Percentiles rank a stretch among this genome's conserved stretches.
Evolutionary conservation across 208 protist species (phyloP).

Genomic region (Acanthamoeba sp.): DNA sequence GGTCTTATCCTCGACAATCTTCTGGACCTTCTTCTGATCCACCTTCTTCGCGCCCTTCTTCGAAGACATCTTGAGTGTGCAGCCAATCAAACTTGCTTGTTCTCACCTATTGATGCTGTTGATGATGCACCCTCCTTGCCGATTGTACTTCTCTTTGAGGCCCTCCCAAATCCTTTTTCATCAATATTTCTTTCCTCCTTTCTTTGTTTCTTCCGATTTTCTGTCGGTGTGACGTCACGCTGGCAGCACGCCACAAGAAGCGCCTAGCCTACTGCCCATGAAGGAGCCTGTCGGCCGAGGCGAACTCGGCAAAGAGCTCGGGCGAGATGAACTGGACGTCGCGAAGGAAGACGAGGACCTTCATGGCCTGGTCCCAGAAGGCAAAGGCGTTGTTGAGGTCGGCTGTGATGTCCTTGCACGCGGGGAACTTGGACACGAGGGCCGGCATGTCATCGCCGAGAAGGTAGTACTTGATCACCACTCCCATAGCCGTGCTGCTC

Average conservation of each 20-base stretch:
- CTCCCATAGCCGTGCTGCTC: constrained; percentile 31
- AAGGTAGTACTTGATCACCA: constrained; percentile 44
- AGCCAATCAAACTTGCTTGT: background rate
- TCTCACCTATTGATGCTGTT: background rate
- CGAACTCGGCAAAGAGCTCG: constrained; percentile 52
- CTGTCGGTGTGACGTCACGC: background rate
- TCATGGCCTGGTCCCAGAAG: constrained; percentile 49
- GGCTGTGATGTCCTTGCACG: constrained; percentile 6
- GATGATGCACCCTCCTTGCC: too few relatives aligned
- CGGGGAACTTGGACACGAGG: constrained; percentile 28
- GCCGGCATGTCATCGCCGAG: constrained; percentile 11
- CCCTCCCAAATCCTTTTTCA: background rate
- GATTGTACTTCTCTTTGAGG: too few relatives aligned
- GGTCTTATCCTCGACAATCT: constrained; percentile 90
- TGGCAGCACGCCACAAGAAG: background rate
- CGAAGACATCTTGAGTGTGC: constrained; percentile 75
- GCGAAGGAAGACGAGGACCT: constrained; percentile 28
- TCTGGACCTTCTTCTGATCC: constrained; percentile 84
- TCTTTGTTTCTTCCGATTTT: background rate
- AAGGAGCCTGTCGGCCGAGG: constrained; percentile 18
- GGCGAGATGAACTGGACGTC: constrained; percentile 4
- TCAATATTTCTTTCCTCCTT: background rate
- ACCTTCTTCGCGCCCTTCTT: constrained; percentile 84
- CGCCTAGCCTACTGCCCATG: background rate
- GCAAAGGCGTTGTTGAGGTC: constrained; percentile 40